Base-by-base conservation (phyloP, 805 yeast species). In the Metschnikowia henanensis region DNA sequence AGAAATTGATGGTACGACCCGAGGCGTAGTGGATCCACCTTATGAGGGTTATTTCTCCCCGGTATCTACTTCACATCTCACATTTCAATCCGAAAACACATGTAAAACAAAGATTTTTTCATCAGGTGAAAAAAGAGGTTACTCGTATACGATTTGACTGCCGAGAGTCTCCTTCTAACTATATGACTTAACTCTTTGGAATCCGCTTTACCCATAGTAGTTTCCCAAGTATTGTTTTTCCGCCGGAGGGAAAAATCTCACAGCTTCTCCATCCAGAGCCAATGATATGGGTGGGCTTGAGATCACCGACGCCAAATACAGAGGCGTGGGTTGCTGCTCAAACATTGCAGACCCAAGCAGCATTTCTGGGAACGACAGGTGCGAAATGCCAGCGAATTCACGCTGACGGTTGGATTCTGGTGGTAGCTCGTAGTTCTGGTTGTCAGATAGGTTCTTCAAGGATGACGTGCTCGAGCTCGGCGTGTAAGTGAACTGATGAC, bases 391-490 rank as follows among this genome's bases (percentile, higher is more conserved):
- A 3, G 37, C 12, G 18, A 5, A 6, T 6, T 36, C 16, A 10
- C 30, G 37, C 15, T 8, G 22, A 9, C 37, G 33, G 19, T 28
- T 22, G 3, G 18, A 6, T 7, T 41, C 41, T 12, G 13, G 6
- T 7, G 38, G 34, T 32, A 31, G 19, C 15, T 31, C 37, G 37
- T 35, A 19, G n/a, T 32, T 30, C 18, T 8, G 36, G 18, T 22
- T n/a, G 22, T 19, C 3, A 5, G 23, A n/a, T n/a, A 36, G 16
- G 25, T 31, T 36, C 10, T 28, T 25, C 22, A 36, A 32, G 9
- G 45, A 36, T 4, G 45, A 29, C 3, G 33, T 22, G 20, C 37
- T 36, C 16, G 40, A 26, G 23, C 35, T 28, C 6, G 45, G 37
- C 22, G 41, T 7, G 19, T 36, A 20, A 18, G 21, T 16, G 15